Evolutionary conservation across 2,329 filamentous ascomycete species (phyloP), one percentile per base, ranked within the genome.

Genomic region (Helminthosporium solani): DNA sequence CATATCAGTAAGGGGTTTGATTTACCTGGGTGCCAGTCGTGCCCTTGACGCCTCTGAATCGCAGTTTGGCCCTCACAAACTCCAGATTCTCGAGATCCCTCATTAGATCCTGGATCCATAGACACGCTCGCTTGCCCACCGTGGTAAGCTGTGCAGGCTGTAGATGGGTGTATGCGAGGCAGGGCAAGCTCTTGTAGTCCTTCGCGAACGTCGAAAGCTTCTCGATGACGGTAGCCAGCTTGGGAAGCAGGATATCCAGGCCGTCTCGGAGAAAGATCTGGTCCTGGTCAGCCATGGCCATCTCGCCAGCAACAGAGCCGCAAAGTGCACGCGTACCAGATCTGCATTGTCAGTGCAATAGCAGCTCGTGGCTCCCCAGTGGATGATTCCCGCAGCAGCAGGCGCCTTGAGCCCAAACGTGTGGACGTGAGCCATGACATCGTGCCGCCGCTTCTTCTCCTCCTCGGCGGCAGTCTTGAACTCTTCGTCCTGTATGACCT

Each of bases 301-400:
- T n/a, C n/a, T n/a, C n/a, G n/a, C n/a, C n/a, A n/a, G n/a, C n/a
- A n/a, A n/a, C n/a, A n/a, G n/a, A n/a, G n/a, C n/a, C n/a, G n/a
- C n/a, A n/a, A n/a, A n/a, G n/a, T n/a, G n/a, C n/a, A n/a, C n/a
- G n/a, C n/a, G n/a, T 47, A 58, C 54, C 43, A 92, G 73, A 58
- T 92, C 88, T 2, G 85, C 79, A 54, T 90, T 90, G 63, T 90
- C 88, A 45, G 86, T 91, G 31, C 83, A 78, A 60, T 78, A 83
- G 68, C 77, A 82, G 49, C 73, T 79, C 20, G 80, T 86, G 44
- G 83, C 83, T 3, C 67, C 67, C 68, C 80, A 83, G 68, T 96
- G 90, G 49, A 96, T 92, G 58, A 94, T 87, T 27, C 88, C 88
- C 12, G 87, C 88, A 8, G 89, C 89, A 27, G 82, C 85, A 1